These are phyloP conservation scores for Penicillium sp. DNA, from an alignment of 2,329 filamentous ascomycete species.

Conservation along the genomic window DNA sequence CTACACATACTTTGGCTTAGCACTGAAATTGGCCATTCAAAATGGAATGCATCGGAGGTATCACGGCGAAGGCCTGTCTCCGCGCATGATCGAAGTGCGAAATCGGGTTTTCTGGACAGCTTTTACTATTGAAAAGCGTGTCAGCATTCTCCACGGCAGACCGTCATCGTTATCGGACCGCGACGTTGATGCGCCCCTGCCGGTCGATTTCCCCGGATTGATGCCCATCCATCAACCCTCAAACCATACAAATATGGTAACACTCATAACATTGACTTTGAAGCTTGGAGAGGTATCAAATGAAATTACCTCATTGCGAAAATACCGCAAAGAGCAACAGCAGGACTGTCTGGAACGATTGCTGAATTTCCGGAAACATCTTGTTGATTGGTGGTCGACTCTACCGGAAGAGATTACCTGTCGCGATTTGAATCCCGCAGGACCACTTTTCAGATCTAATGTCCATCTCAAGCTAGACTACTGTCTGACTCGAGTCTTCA, in stretches of 20 bases:
- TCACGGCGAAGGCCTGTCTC: constrained; percentile 49
- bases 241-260: constrained; percentile 51
- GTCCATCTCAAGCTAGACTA: constrained; percentile 56
- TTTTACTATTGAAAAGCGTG: constrained; percentile 58
- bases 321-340: constrained; percentile 41
- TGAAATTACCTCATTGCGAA: constrained; percentile 44
- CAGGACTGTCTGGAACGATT: constrained; percentile 43
- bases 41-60: constrained; percentile 61
- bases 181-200: constrained; percentile 57
- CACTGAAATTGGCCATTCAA: constrained; percentile 58
- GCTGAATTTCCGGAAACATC: constrained; percentile 39
- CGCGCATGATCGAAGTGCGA: constrained; percentile 52
- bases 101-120: constrained; percentile 60
- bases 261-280: constrained; percentile 47
- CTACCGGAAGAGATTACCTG: constrained; percentile 42
- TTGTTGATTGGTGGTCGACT: constrained; percentile 46
- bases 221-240: constrained; percentile 43
- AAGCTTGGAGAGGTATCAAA: constrained; percentile 43
- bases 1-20: constrained; percentile 58
- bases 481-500: constrained; percentile 55
- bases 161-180: constrained; percentile 54
- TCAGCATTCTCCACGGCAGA: constrained; percentile 58
- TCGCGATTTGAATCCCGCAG: constrained; percentile 43
- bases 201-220: constrained; percentile 49
- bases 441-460: constrained; percentile 49